Evolutionary conservation across 139 green algal species (phyloP), one percentile per base, ranked within the genome.

Genomic region (Pseudopediastrum boryanum): DNA sequence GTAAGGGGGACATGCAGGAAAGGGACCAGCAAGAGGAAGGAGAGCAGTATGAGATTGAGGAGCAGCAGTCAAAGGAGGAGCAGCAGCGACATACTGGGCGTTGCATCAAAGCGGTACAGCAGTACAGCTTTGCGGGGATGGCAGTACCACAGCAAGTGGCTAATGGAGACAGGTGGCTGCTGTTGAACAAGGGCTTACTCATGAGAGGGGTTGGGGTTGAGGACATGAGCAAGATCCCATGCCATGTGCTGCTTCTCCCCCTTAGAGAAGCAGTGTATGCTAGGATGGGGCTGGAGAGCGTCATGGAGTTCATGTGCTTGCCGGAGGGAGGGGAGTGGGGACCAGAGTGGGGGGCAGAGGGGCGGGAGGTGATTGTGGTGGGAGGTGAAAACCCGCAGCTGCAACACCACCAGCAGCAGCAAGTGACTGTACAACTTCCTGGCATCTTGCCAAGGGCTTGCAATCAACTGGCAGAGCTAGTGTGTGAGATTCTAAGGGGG

Each of bases 231-330:
- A 56, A 73, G 39, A 85, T 52, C 33, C 79, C 79, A 4, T 62
- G 58, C 46, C 58, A 85, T 23, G 63, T 78, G 27, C 39, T 82
- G 73, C 80, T 85, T 46, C 73, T 56, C 41, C 67, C 67, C 39
- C 51, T 85, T 41, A 48, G 72, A 19, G 27, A 69, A 42, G 36
- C 50, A 7, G 73, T 85, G 38, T 85, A 85, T 59, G 52, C 54
- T 2, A 38, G 71, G 2, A 43, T 71, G 39, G 44, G 58, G 13
- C 51, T 85, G 8, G n/a, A 44, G 42, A 71, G 48, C 13, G 69
- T 85, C 21, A 80, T 39, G 3, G 80, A 85, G 80, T 76, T 82
- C 64, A 16, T 85, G 46, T 85, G 80, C 10, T 41, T 81, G 64
- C 80, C 73, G 21, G 64, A 78, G 54, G 68, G 71, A 56, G 42